Evolutionary conservation across 208 protist species (phyloP), one percentile per base, ranked within the genome.

Genomic region (Leishmania lainsoni): DNA sequence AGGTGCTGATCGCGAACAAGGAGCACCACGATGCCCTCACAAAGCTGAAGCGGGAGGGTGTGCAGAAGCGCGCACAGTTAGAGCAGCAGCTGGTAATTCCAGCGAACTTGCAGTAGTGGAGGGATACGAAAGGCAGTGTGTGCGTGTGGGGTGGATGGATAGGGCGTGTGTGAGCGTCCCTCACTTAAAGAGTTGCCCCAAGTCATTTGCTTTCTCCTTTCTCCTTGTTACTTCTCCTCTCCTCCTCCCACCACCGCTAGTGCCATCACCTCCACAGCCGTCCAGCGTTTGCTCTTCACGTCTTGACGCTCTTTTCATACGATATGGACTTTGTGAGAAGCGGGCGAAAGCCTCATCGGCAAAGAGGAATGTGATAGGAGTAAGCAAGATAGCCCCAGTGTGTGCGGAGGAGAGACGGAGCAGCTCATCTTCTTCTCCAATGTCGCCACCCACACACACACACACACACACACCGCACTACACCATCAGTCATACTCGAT

Each of bases 1-100:
- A 93, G 78, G 87, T 93, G 83, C 85, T 97, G 58, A 95, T 97
- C 80, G 84, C 90, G 49, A 91, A 92, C 56, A 97, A 95, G 84
- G 69, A 91, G 75, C 91, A 97, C 81, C 90, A 70, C 72, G 95
- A 98, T 63, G 91, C 88, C 59, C 78, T 97, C 65, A 75, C 87
- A 29, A 89, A 87, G 45, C 88, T 98, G 56, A 93, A 92, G 84
- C 93, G 93, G 85, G 95, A 98, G 70, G 90, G 90, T 22, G 74
- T 92, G 17, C 80, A 86, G 16, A 98, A 98, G 86, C 85, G 88
- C 3, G 91, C 88, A 56, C 93, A 96, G 83, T 83, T 98, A 45
- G 93, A 98, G 87, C 79, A 90, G 54, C 89, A 96, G 89, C 73
- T 95, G 4, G 90, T 90, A 20, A 79, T 95, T 52, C 89, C 92